Percentiles rank a stretch among this genome's conserved stretches.
These are phyloP conservation scores for Microbotryum silenes-acaulis DNA, from an alignment of 1,284 basidiomycete genomes.

Conservation along the genomic window DNA sequence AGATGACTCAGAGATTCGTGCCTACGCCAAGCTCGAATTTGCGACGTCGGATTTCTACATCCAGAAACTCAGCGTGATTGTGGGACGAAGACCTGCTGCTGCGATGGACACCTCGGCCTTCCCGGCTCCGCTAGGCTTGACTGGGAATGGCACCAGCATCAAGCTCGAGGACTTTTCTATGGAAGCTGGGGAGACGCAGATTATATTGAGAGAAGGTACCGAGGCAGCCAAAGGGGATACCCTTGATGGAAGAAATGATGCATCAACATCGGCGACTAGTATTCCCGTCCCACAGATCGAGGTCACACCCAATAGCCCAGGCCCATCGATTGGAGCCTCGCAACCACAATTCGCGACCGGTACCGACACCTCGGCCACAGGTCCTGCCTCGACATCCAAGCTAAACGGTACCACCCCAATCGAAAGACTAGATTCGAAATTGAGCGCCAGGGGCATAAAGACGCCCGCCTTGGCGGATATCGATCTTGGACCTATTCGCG, in stretches of 20 bases:
- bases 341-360: too few relatives aligned
- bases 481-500: slow-evolving; percentile 92
- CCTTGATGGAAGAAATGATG: too few relatives aligned
- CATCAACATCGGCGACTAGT: not conserved
- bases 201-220: too few relatives aligned
- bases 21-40: slow-evolving; percentile 88
- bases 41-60: slow-evolving; percentile 81
- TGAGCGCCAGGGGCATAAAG: not conserved
- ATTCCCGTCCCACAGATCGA: not conserved
- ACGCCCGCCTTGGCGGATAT: slow-evolving; percentile 53
- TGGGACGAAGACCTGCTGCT: slow-evolving; percentile 46
- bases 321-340: not conserved
- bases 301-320: not conserved
- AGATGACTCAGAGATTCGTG: slow-evolving; percentile 45
- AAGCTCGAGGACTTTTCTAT: slow-evolving; percentile 10
- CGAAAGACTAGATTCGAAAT: too few relatives aligned
- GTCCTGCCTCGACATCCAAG: too few relatives aligned
- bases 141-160: not conserved
- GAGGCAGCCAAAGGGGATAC: too few relatives aligned
- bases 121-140: not conserved
- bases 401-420: too few relatives aligned
- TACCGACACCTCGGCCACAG: too few relatives aligned
- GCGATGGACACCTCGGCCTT: slow-evolving; percentile 4
- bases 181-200: not conserved
- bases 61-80: slow-evolving; percentile 66